Conservation (phyloP, 1,284 basidiomycete genomes). For the Pseudozyma pruni region DNA sequence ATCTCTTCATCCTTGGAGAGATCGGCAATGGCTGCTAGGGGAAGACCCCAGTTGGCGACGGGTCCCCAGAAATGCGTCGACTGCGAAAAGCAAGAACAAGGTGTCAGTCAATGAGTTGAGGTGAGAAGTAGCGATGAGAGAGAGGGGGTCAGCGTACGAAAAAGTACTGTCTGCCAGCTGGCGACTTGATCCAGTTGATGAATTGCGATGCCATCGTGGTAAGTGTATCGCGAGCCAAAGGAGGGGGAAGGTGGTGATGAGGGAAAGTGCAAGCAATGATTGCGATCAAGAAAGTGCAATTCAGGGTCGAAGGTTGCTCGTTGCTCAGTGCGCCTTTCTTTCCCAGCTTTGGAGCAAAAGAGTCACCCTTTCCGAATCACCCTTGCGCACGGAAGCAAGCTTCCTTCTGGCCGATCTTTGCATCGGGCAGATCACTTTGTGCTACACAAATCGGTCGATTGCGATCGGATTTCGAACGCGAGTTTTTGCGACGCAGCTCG, state of each 20-base stretch:
- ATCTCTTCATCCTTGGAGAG: slow-evolving; percentile 64
- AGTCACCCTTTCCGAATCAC: background rate
- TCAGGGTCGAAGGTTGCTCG: background rate
- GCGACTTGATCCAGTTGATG: slow-evolving; percentile 62
- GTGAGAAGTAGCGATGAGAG: background rate
- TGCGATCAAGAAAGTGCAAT: background rate
- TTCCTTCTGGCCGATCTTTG: background rate
- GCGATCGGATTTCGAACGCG: background rate
- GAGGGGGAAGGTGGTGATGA: background rate
- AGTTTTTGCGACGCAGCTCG: background rate
- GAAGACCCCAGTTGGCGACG: slow-evolving; percentile 67
- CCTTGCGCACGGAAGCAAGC: background rate
- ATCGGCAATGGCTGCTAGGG: slow-evolving; percentile 65
- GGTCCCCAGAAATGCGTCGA: slow-evolving; percentile 68
- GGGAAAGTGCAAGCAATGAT: background rate
- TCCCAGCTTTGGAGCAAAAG: background rate
- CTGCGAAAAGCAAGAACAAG: slow-evolving; percentile 10
- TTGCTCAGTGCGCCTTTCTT: background rate
- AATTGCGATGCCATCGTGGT: slow-evolving; percentile 61
- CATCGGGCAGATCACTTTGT: too few species aligned
- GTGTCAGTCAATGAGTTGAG: background rate
- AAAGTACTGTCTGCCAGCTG: slow-evolving; percentile 66
- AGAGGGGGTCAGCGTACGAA: slow-evolving; percentile 48
- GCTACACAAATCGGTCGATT: background rate
- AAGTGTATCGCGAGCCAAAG: too few species aligned